A percentile compares a stretch with the other conserved stretches of the same genome.
phyloP scores from a whole-genome alignment of 768 basidiomycete genomes.

The Lactarius vividus region DNA sequence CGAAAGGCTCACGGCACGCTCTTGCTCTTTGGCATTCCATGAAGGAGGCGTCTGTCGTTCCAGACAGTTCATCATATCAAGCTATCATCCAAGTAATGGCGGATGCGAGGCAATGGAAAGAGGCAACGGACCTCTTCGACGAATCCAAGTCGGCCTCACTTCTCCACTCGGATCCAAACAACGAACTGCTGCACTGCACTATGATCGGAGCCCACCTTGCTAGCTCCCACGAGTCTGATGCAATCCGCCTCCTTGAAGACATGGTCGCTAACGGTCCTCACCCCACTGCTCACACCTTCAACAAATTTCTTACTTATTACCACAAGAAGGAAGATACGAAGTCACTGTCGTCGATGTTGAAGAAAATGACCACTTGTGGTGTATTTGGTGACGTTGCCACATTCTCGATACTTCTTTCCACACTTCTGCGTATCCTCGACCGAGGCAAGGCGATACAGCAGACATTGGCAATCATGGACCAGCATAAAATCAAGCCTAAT shows the following conservation, averaged over 20 bases:
- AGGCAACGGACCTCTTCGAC: conserved; percentile 51
- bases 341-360: conserved; percentile 55
- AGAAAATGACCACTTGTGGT: conserved; percentile 50
- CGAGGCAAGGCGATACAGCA: conserved; percentile 62
- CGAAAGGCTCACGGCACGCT: conserved; percentile 51
- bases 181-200: conserved; percentile 61
- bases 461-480: conserved; percentile 71
- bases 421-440: conserved; percentile 61
- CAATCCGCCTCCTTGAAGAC: conserved; percentile 39
- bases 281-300: conserved; percentile 75
- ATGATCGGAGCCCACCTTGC: conserved; percentile 64
- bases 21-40: conserved; percentile 64
- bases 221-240: conserved; percentile 35
- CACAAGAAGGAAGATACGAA: conserved; percentile 61
- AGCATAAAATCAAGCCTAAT: conserved; percentile 70
- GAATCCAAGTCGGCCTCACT: conserved; percentile 43
- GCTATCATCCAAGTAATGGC: conserved; percentile 66
- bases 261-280: conserved; percentile 50
- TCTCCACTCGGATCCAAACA: conserved; percentile 33
- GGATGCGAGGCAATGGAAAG: conserved; percentile 46
- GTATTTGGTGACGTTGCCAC: conserved; percentile 78
- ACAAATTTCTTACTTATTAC: conserved; percentile 73
- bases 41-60: conserved; percentile 51
- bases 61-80: conserved; percentile 63
- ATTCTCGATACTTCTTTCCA: conserved; percentile 82